phyloP scores from a whole-genome alignment of 2,329 filamentous ascomycete species.

The Colletotrichum sojae region DNA sequence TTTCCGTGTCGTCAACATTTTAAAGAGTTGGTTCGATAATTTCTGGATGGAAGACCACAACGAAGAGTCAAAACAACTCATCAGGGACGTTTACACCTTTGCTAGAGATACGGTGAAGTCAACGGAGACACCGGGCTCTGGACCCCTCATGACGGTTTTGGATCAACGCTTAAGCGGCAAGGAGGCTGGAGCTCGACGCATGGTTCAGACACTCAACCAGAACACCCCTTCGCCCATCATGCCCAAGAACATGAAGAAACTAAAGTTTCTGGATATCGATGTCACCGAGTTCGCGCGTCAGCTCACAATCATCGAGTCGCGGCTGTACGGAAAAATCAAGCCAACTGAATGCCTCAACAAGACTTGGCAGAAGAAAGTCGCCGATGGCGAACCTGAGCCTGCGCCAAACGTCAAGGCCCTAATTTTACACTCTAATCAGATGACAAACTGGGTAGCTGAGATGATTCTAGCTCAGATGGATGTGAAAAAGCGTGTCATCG shows the following conservation, averaged over 20 bases:
- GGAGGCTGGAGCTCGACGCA: conserved; percentile 85
- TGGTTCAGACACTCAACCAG: conserved; percentile 88
- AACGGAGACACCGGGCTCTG: conserved; percentile 91
- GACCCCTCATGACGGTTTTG: conserved; percentile 85
- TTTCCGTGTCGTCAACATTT: conserved; percentile 95
- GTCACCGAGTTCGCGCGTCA: conserved; percentile 97
- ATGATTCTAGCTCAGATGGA: conserved; percentile 98
- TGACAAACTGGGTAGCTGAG: conserved; percentile 99
- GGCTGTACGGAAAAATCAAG: conserved; percentile 95
- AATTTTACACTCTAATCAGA: conserved; percentile 97
- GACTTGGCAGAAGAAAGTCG: conserved; percentile 97
- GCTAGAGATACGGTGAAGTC: conserved; percentile 93
- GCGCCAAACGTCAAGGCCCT: conserved; percentile 95
- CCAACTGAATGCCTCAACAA: conserved; percentile 97
- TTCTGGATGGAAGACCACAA: conserved; percentile 98
- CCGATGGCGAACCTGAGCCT: conserved; percentile 84
- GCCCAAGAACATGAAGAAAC: conserved; percentile 99
- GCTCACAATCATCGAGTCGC: conserved; percentile 95
- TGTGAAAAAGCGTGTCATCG: conserved; percentile 94
- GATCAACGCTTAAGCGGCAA: conserved; percentile 92
- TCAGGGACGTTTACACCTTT: conserved; percentile 91
- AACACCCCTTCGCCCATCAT: conserved; percentile 90
- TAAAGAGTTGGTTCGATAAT: conserved; percentile 98
- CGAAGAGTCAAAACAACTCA: conserved; percentile 85
- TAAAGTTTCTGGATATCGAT: conserved; percentile 98